These are phyloP conservation scores for Entomortierella beljakovae DNA, from an alignment of 192 early-diverging fungal species.

Conservation along the genomic window DNA sequence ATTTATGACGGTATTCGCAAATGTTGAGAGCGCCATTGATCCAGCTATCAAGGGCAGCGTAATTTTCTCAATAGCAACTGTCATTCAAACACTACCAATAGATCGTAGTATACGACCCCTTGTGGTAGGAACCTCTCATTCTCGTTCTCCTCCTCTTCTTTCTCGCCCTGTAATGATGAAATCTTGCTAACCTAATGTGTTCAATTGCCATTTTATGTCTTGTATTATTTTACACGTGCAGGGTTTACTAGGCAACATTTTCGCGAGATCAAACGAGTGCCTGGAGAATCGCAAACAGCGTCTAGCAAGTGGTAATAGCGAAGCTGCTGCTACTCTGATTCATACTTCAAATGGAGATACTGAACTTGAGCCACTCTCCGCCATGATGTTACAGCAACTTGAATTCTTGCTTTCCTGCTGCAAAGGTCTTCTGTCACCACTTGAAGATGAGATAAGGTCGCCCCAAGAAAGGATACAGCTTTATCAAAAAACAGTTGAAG, in stretches of 20 bases:
- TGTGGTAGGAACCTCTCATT: slow-evolving; percentile 29
- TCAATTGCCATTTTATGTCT: neutral
- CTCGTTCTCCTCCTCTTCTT: too few relatives aligned
- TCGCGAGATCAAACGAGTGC: slow-evolving; percentile 39
- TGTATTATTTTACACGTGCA: neutral
- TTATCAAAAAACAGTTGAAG: slow-evolving; percentile 21
- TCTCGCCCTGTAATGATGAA: too few relatives aligned
- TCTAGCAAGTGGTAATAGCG: slow-evolving; percentile 10
- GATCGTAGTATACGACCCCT: slow-evolving; percentile 38
- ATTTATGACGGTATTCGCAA: slow-evolving; percentile 69
- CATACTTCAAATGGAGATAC: slow-evolving; percentile 7
- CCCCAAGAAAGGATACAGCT: slow-evolving; percentile 32
- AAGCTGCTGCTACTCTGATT: neutral
- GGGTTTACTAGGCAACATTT: slow-evolving; percentile 47
- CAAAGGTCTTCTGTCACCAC: slow-evolving; percentile 63
- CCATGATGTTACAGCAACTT: slow-evolving; percentile 55
- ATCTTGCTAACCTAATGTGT: neutral
- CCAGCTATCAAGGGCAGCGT: slow-evolving; percentile 54
- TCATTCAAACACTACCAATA: slow-evolving; percentile 44
- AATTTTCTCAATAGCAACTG: slow-evolving; percentile 46
- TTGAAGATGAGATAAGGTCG: slow-evolving; percentile 57
- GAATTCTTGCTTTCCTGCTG: slow-evolving; percentile 63
- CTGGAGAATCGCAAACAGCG: slow-evolving; percentile 31
- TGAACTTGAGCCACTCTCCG: slow-evolving; percentile 40
- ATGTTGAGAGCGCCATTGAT: slow-evolving; percentile 58